Evolutionary conservation across 148 eudicot genomes (phyloP).

Genomic region (Diospyros lotus): DNA sequence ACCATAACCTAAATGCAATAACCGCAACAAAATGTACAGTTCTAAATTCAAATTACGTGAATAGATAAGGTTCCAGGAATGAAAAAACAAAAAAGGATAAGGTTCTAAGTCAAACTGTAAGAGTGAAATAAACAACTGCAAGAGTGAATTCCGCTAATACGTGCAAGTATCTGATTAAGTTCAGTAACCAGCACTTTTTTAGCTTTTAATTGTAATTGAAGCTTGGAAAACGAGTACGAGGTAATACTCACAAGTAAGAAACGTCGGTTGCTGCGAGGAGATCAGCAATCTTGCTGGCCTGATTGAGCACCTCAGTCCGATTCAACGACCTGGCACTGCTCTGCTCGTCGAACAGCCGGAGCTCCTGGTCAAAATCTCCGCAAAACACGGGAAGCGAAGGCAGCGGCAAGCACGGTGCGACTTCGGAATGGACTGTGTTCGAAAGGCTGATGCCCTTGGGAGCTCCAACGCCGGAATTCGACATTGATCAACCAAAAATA

Average conservation of each 20-base stretch:
- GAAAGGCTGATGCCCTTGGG: conserved; percentile 67
- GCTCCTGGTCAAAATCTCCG: conserved; percentile 71
- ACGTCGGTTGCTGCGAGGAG: conserved; percentile 71
- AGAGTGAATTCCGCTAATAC: neutral
- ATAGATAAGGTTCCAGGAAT: neutral
- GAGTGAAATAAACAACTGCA: neutral
- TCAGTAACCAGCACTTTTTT: neutral
- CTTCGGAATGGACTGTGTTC: conserved; percentile 79
- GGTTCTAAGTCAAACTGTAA: neutral
- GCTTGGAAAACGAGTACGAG: neutral
- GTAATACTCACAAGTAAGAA: conserved; percentile 68
- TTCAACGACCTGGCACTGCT: conserved; percentile 30
- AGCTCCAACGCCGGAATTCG: conserved; percentile 33
- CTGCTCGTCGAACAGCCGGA: conserved; percentile 54
- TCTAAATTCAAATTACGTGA: neutral
- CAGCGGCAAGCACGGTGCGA: conserved; percentile 82
- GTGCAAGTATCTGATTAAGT: neutral
- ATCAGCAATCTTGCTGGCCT: conserved; percentile 61
- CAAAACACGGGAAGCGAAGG: conserved; percentile 85
- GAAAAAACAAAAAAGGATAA: neutral
- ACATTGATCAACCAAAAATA: conserved; percentile 18
- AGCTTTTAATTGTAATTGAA: neutral
- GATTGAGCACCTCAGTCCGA: conserved; percentile 50
- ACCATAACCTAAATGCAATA: neutral
- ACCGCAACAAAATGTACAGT: neutral